Evolutionary conservation across 2,329 filamentous ascomycete genomes (phyloP).

Genomic region (Aspergillus sp.): DNA sequence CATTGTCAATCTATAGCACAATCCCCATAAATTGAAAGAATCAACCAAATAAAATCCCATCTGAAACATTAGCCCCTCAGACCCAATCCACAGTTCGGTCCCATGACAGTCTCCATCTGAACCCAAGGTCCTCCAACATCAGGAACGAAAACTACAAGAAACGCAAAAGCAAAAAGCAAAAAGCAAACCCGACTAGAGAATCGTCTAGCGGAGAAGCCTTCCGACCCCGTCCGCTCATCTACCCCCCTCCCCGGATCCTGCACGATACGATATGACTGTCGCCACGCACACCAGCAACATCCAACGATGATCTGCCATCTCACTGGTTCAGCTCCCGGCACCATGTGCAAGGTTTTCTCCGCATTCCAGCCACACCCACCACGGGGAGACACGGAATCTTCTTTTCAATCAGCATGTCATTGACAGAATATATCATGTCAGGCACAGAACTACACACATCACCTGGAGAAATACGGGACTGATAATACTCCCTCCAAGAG

Average conservation of each 20-base stretch:
- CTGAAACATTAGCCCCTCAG: neutral
- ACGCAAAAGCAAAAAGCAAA: neutral
- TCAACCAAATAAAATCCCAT: neutral
- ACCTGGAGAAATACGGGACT: neutral
- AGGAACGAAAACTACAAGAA: neutral
- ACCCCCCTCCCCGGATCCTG: neutral
- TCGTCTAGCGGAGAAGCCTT: neutral
- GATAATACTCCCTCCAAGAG: neutral
- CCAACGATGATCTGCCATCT: too few relatives aligned
- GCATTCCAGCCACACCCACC: neutral
- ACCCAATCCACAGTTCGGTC: neutral
- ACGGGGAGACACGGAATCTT: neutral
- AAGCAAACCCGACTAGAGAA: neutral
- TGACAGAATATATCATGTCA: neutral
- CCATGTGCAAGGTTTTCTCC: neutral
- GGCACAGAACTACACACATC: neutral
- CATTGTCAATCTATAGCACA: too few relatives aligned
- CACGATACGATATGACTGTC: neutral
- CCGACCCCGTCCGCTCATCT: too few relatives aligned
- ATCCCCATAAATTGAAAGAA: neutral
- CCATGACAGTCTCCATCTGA: neutral
- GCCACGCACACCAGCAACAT: neutral
- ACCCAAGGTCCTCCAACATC: neutral
- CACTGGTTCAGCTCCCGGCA: neutral
- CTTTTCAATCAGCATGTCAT: neutral